Evolutionary conservation across 768 basidiomycete genomes (phyloP), one percentile per base, ranked within the genome.

Genomic region (Rhodosporidiobolus odoratus): DNA sequence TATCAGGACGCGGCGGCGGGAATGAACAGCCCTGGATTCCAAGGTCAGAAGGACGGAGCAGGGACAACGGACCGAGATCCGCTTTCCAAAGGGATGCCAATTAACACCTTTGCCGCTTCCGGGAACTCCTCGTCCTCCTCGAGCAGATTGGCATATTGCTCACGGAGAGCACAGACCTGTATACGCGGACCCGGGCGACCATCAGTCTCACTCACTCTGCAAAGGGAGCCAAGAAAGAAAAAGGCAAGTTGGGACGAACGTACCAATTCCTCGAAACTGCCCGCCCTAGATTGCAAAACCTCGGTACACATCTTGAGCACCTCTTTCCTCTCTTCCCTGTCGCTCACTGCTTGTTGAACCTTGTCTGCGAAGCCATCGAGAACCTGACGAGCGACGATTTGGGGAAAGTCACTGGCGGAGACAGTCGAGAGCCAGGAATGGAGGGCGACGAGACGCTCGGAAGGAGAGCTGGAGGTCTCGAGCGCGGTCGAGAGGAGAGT

Each of bases 261-360:
- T 76, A 92, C 96, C 84, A 96, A 93, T 80, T 97, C 93, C 78
- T 99, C 95, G 76, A 91, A 95, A 79, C 89, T 92, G 71, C 91
- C 91, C 75, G 92, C 85, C 65, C 90, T 84, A 27, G 89, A 86
- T 78, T 91, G 87, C 47, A 90, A 81, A 40, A 85, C 83, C 27
- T 82, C 81, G 41, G 96, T 83, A 0, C 89, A 88, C 50, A 88
- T 87, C 78, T 91, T 84, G 13, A 96, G 86, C 50, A 94, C 84
- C 65, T 84, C 83, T 78, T 90, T 90, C 75, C 85, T 85, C 23
- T 86, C 77, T 16, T 87, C 86, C 21, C 82, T 76, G 75, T 78
- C 76, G 41, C 86, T 81, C 54, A 84, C 81, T 75, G 89, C 82
- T 4, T 77, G 85, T 32, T 82, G 83, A 40, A 93, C 82, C 62